Evolutionary conservation across 1,284 basidiomycete species (phyloP), one percentile per base, ranked within the genome.

Genomic region (Ustilago crameri): DNA sequence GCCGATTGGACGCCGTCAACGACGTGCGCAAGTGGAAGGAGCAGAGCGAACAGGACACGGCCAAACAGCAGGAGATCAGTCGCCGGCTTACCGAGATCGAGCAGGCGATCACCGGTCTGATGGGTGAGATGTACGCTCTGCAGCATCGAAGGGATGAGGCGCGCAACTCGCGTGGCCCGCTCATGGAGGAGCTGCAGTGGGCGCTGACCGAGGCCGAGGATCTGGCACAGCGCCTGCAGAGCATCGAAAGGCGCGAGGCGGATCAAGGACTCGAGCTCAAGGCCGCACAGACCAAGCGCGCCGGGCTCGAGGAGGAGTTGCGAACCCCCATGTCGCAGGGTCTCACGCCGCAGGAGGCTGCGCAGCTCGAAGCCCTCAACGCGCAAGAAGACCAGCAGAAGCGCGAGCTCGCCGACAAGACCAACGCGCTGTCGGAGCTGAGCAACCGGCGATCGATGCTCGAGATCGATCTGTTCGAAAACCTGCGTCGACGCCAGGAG

Each of bases 381-480:
- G 89, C 88, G 64, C 90, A 92, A 69, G 89, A 91, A 4, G 93
- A 95, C 75, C 85, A 86, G 60, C 87, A 90, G 74, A 90, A 91
- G 84, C 89, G 89, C 79, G 86, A 87, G 23, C 85, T 94, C 52
- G 79, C 91, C 22, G 90, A 92, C 64, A 84, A 91, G 40, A 88
- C 89, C 18, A 89, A 89, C 81, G 85, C 85, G 48, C 90, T 90
- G 78, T 89, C 90, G 49, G 89, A 96, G 92, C 84, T 95, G 55
- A 90, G 91, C 37, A 88, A 89, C 22, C 87, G 87, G 69, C 93
- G 92, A 84, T 92, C 90, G 78, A 85, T 90, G 14, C 85, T 97
- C 22, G 93, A 97, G 83, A 95, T 98, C 51, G 95, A 98, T 83
- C 86, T 98, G 32, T 93, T 91, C 68, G 95, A 98, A 81, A 90